phyloP scores from a whole-genome alignment of 2,329 filamentous ascomycete genomes.

The Emmonsiellopsis sp. region DNA sequence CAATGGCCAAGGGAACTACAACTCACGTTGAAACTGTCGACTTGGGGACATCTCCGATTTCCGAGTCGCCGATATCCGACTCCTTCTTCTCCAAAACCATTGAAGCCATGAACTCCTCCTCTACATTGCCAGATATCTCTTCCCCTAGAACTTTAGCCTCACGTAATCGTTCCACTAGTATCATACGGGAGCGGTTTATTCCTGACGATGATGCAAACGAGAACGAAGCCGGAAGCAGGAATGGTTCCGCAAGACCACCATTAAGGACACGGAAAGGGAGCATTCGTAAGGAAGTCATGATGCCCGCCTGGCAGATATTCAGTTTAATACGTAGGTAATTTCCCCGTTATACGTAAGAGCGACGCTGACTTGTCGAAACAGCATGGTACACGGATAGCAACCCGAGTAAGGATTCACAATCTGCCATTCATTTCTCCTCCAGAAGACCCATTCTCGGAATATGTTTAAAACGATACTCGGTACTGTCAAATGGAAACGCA shows the following conservation, averaged over 20 bases:
- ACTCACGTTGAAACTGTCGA: constrained; percentile 36
- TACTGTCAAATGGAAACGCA: constrained; percentile 59
- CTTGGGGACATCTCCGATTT: constrained; percentile 25
- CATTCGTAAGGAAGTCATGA: constrained; percentile 71
- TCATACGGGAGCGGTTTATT: constrained; percentile 36
- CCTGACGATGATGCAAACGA: constrained; percentile 35
- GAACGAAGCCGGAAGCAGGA: constrained; percentile 13
- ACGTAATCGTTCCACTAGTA: constrained; percentile 24
- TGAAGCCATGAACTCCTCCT: constrained; percentile 17
- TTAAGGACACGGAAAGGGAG: constrained; percentile 12
- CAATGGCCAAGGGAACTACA: constrained; percentile 26
- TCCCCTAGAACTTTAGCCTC: constrained; percentile 8
- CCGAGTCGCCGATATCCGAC: constrained; percentile 24
- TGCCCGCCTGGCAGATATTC: constrained; percentile 97
- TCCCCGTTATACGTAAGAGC: constrained; percentile 3
- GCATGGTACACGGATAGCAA: constrained; percentile 75
- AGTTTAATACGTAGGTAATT: constrained; percentile 70
- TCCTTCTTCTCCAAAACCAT: constrained; percentile 15
- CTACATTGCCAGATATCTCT: constrained; percentile 21
- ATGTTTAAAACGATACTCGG: constrained; percentile 81
- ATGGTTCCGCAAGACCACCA: constrained; percentile 8
- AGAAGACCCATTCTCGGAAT: constrained; percentile 81
- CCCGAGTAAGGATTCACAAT: constrained; percentile 58
- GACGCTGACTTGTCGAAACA: constrained; percentile 38
- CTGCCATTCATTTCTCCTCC: constrained; percentile 78